A percentile compares a stretch with the other conserved stretches of the same genome.
Conservation (phyloP, 805 yeast genomes). For the Sporopachydermia quercuum region DNA sequence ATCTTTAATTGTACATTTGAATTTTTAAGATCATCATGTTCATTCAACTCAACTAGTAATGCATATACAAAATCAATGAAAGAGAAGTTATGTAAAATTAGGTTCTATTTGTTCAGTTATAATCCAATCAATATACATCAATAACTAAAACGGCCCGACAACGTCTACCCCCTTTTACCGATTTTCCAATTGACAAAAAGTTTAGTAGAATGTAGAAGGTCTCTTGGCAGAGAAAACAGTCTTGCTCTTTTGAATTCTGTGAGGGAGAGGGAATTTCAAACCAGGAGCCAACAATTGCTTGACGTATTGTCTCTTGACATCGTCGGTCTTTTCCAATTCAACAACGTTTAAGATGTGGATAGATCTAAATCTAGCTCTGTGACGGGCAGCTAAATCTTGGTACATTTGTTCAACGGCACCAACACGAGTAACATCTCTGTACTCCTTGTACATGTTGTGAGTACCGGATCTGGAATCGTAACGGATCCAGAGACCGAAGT, state of each 20-base stretch:
- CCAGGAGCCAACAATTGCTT: constrained; percentile 91
- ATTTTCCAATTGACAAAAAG: constrained; percentile 6
- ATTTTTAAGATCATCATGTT: too few relatives aligned
- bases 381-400: constrained; percentile 99
- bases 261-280: constrained; percentile 99
- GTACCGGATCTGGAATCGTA: constrained; percentile 99
- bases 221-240: constrained; percentile 81
- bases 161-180: neutral
- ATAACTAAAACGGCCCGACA: neutral
- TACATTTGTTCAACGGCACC: constrained; percentile 97
- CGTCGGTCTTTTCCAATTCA: constrained; percentile 94
- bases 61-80: neutral
- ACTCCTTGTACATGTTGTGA: constrained; percentile 99
- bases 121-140: constrained; percentile 1
- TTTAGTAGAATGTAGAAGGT: constrained; percentile 95
- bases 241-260: constrained; percentile 90
- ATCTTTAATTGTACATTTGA: neutral
- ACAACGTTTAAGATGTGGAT: constrained; percentile 99
- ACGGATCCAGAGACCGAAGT: constrained; percentile 99
- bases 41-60: neutral
- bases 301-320: constrained; percentile 98
- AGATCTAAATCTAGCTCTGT: constrained; percentile 99
- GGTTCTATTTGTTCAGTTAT: neutral
- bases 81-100: neutral
- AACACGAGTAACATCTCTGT: constrained; percentile 98